Evolutionary conservation across 768 basidiomycete species (phyloP).

Genomic region (Leccinum imitatum): DNA sequence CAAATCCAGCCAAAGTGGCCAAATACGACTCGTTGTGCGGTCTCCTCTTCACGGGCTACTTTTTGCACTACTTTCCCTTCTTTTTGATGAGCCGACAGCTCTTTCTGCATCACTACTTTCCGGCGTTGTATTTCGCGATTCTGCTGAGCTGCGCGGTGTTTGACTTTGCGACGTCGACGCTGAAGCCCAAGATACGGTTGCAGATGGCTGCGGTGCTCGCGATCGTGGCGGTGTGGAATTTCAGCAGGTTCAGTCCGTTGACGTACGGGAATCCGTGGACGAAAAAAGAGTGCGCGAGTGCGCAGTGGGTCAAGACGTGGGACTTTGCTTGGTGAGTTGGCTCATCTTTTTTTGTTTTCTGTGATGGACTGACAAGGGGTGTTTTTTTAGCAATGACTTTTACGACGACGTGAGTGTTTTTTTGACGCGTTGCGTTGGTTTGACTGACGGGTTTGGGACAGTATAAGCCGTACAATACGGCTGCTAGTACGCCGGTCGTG

Average conservation of each 20-base stretch:
- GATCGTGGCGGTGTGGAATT: constrained; percentile 76
- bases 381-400: constrained; percentile 58
- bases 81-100: constrained; percentile 96
- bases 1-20: constrained; percentile 68
- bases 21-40: constrained; percentile 91
- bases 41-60: constrained; percentile 92
- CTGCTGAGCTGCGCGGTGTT: constrained; percentile 76
- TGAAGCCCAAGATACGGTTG: constrained; percentile 73
- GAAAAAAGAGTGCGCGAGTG: constrained; percentile 65
- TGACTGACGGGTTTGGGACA: constrained; percentile 19
- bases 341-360: not conserved
- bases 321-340: constrained; percentile 82
- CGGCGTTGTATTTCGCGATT: constrained; percentile 92
- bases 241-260: constrained; percentile 74
- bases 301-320: constrained; percentile 92
- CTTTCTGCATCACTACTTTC: constrained; percentile 98
- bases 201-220: constrained; percentile 78
- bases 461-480: constrained; percentile 43
- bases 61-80: constrained; percentile 93
- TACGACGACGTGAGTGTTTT: constrained; percentile 54
- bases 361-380: not conserved
- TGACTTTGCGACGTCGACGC: constrained; percentile 77
- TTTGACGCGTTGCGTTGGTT: not conserved
- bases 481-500: constrained; percentile 24
- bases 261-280: constrained; percentile 90